Evolutionary conservation across 2,329 filamentous ascomycete species (phyloP).

Genomic region (Fusarium staphyleae): DNA sequence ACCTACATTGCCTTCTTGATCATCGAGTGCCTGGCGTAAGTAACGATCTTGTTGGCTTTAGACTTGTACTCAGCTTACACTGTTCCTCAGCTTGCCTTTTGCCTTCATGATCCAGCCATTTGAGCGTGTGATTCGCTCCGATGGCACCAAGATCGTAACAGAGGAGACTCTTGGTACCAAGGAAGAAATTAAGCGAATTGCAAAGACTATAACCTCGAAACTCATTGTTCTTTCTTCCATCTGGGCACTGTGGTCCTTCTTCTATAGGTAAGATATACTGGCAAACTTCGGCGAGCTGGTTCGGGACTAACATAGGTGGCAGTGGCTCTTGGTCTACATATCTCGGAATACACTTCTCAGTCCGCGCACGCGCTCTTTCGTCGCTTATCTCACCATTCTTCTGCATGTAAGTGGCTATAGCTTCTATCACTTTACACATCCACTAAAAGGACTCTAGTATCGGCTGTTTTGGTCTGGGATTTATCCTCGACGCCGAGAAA

Average conservation of each 20-base stretch:
- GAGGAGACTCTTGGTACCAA: constrained; percentile 9
- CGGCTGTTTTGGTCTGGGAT: constrained; percentile 57
- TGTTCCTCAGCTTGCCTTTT: constrained; percentile 1
- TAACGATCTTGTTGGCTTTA: background rate
- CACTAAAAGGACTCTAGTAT: constrained; percentile 38
- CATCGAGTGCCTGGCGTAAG: constrained; percentile 15
- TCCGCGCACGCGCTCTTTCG: constrained; percentile 27
- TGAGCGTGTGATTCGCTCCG: constrained; percentile 11
- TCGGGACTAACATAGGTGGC: background rate
- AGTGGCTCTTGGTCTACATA: constrained; percentile 14
- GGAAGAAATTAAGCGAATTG: constrained; percentile 4
- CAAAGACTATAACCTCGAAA: constrained; percentile 11
- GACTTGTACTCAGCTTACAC: background rate
- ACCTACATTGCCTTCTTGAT: constrained; percentile 13
- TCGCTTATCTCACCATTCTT: constrained; percentile 50
- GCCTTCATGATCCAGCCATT: constrained; percentile 14
- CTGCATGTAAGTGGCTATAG: constrained; percentile 49
- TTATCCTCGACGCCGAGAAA: constrained; percentile 51
- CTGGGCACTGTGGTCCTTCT: constrained; percentile 14
- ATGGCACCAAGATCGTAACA: constrained; percentile 9
- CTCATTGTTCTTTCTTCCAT: constrained; percentile 8
- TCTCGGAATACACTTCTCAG: constrained; percentile 3
- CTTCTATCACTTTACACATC: background rate
- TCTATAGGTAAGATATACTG: constrained; percentile 1
- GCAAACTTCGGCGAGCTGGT: background rate